Conservation (phyloP, 257 asterid species). For the Przewalskia tangutica region DNA sequence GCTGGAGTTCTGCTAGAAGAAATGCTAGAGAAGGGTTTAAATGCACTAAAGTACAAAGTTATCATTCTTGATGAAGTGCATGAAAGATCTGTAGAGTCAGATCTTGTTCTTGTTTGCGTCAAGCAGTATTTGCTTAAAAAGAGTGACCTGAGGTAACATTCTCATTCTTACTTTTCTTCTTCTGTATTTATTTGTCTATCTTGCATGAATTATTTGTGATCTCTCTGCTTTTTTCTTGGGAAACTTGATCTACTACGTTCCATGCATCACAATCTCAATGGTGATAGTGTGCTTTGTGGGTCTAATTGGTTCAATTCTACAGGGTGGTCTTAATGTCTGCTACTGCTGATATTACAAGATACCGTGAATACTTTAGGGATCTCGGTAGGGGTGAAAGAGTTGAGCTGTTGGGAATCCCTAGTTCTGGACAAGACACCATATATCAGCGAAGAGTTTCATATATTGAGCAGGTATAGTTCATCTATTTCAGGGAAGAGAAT, state of each 20-base stretch:
- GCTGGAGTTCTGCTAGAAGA: constrained; percentile 98
- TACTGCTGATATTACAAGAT: constrained; percentile 80
- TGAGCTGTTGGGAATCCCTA: constrained; percentile 75
- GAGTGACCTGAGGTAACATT: constrained; percentile 49
- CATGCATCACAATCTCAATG: constrained; percentile 4
- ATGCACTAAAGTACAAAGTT: constrained; percentile 86
- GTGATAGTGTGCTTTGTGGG: background rate
- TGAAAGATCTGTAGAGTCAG: constrained; percentile 98
- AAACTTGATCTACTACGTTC: background rate
- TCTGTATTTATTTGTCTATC: background rate
- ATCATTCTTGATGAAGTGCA: constrained; percentile 95
- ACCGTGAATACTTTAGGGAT: constrained; percentile 80
- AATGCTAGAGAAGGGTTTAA: constrained; percentile 86
- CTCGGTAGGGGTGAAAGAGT: constrained; percentile 92
- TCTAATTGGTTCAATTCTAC: constrained; percentile 25
- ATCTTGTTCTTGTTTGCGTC: constrained; percentile 87
- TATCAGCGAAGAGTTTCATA: constrained; percentile 64
- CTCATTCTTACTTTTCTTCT: constrained; percentile 1
- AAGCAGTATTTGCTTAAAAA: constrained; percentile 78
- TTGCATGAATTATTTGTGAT: background rate
- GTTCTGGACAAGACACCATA: constrained; percentile 36
- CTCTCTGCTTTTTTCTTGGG: background rate
- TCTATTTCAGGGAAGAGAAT: background rate
- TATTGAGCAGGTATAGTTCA: constrained; percentile 64
- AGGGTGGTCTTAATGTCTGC: constrained; percentile 99